These are phyloP conservation scores for Paramecium pentaurelia DNA, from an alignment of 73 alveolate species.

Conservation along the genomic window DNA sequence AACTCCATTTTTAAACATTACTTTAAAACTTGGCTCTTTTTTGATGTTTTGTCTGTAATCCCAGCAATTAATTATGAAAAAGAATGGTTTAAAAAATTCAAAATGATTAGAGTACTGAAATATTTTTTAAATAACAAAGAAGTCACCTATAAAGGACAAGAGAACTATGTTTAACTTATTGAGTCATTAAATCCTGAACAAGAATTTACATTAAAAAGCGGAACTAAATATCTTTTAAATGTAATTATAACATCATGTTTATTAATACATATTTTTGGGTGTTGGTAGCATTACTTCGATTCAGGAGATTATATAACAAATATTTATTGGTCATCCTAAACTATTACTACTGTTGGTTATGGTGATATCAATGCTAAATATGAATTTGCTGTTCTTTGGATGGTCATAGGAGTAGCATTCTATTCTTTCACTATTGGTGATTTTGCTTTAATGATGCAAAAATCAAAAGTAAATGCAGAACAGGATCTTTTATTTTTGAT, in stretches of 20 bases:
- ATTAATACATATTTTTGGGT: conserved; percentile 25
- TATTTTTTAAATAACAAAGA: not conserved
- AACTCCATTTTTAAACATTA: not conserved
- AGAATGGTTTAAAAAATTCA: not conserved
- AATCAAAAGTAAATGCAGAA: not conserved
- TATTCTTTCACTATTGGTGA: conserved; percentile 1
- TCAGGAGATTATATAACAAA: not conserved
- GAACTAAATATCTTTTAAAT: not conserved
- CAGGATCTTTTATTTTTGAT: not conserved
- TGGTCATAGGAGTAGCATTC: not conserved
- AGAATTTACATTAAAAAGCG: not conserved
- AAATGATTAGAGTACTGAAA: not conserved
- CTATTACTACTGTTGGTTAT: not conserved
- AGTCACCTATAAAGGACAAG: not conserved
- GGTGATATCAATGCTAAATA: not conserved
- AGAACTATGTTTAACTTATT: not conserved
- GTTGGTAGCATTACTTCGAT: not conserved
- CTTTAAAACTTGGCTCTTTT: not conserved
- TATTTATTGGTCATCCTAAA: not conserved
- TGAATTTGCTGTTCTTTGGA: not conserved
- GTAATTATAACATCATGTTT: not conserved
- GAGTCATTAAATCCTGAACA: not conserved
- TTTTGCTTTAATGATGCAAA: not conserved
- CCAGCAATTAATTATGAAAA: not conserved
- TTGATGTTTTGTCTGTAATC: not conserved